phyloP scores from a whole-genome alignment of 1,139 yeast species.

The Magnusiomyces clavatus region DNA sequence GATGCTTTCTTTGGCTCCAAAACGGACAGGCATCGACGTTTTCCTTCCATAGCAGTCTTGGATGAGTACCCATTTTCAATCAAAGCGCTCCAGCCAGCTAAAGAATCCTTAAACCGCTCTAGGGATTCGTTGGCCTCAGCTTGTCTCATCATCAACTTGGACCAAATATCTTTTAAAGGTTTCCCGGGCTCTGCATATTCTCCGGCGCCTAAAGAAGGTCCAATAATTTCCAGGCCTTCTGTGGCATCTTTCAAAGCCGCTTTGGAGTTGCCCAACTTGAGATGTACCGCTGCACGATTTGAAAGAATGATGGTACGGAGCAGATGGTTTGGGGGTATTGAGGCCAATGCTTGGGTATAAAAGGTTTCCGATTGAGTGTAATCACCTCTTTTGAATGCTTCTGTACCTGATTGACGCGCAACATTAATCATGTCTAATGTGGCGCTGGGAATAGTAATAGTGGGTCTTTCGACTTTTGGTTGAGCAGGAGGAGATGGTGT shows the following conservation, averaged over 20 bases:
- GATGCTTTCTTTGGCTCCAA: constrained; percentile 35
- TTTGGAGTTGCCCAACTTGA: constrained; percentile 69
- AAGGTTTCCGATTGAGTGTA: constrained; percentile 56
- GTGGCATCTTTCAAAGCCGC: constrained; percentile 49
- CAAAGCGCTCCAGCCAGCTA: constrained; percentile 51
- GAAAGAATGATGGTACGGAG: constrained; percentile 62
- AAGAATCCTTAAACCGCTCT: constrained; percentile 61
- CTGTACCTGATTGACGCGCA: constrained; percentile 53
- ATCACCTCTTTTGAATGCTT: constrained; percentile 72
- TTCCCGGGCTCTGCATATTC: constrained; percentile 45
- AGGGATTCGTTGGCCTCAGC: constrained; percentile 81
- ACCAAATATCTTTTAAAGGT: constrained; percentile 61
- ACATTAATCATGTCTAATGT: constrained; percentile 45
- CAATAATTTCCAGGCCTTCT: constrained; percentile 52
- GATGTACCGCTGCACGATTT: constrained; percentile 63
- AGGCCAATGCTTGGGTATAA: constrained; percentile 53
- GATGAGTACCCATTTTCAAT: constrained; percentile 62
- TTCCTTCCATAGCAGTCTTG: constrained; percentile 67
- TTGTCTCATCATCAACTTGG: constrained; percentile 56
- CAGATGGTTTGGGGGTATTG: constrained; percentile 60
- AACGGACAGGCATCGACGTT: constrained; percentile 64
- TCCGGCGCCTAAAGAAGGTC: constrained; percentile 34
- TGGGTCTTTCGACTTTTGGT: neutral
- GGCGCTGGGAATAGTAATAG: constrained; percentile 26
- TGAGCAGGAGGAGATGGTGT: constrained; percentile 23